Percentiles rank a stretch among this genome's conserved stretches.
Evolutionary conservation across 768 basidiomycete species (phyloP).

Genomic region (Hygrophoropsis aurantiaca): DNA sequence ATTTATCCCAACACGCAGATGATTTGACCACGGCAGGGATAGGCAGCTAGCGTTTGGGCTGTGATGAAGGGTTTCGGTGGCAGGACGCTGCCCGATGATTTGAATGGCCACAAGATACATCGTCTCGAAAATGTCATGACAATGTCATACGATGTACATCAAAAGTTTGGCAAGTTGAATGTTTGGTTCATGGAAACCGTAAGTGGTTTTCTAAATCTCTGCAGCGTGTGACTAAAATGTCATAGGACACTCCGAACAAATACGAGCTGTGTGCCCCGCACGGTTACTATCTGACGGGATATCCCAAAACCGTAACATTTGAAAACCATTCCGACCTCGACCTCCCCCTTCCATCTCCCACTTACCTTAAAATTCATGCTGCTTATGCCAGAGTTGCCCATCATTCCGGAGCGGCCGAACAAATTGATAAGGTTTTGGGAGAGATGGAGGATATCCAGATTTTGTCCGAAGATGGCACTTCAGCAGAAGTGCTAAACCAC

Average conservation of each 20-base stretch:
- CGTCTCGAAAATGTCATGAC: constrained; percentile 15
- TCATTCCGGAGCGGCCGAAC: constrained; percentile 32
- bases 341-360: constrained; percentile 26
- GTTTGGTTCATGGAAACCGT: constrained; percentile 35
- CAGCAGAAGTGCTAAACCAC: constrained; percentile 14
- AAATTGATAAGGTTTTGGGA: constrained; percentile 19
- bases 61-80: constrained; percentile 17
- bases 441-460: constrained; percentile 20
- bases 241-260: constrained; percentile 4
- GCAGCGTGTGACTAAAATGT: no score
- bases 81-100: constrained; percentile 14
- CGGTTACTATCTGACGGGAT: no score
- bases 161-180: constrained; percentile 23
- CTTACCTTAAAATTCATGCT: constrained; percentile 32
- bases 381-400: constrained; percentile 31
- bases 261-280: constrained; percentile 5
- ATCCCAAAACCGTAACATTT: no score
- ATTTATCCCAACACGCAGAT: background rate
- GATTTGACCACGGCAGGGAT: background rate
- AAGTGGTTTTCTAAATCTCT: no score
- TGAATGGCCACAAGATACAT: constrained; percentile 27
- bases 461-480: constrained; percentile 20
- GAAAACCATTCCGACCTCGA: constrained; percentile 10
- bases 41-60: constrained; percentile 13
- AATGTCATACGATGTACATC: constrained; percentile 12